Conservation (phyloP, 371 early-diverging fungal genomes). For the Thermomucor indicae-seudaticae region DNA sequence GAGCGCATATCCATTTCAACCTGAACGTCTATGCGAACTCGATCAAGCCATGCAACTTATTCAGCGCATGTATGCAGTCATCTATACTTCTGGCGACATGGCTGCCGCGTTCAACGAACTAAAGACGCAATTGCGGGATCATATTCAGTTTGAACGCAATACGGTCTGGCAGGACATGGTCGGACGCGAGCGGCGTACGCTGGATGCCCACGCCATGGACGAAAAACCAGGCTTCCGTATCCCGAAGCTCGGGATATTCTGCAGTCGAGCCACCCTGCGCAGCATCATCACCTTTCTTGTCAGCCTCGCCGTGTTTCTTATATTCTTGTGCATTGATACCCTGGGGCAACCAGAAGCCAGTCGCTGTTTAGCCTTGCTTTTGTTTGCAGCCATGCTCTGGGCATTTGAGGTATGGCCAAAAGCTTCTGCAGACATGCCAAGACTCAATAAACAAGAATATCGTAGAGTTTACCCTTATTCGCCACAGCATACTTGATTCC, state of each 20-base stretch:
- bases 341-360: slow-evolving; percentile 55
- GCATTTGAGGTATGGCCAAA: slow-evolving; percentile 61
- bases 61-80: slow-evolving; percentile 52
- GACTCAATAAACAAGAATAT: slow-evolving; percentile 11
- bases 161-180: slow-evolving; percentile 83
- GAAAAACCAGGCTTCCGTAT: slow-evolving; percentile 30
- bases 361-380: slow-evolving; percentile 56
- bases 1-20: slow-evolving; percentile 41
- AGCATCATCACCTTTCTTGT: slow-evolving; percentile 19
- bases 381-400: slow-evolving; percentile 65
- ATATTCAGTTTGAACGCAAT: slow-evolving; percentile 71
- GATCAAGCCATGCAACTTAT: slow-evolving; percentile 38
- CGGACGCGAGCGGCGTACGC: slow-evolving; percentile 56
- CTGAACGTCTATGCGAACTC: slow-evolving; percentile 32
- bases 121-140: slow-evolving; percentile 60
- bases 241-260: slow-evolving; percentile 12
- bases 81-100: slow-evolving; percentile 46
- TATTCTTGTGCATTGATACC: slow-evolving; percentile 44
- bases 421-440: slow-evolving; percentile 10
- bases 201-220: slow-evolving; percentile 32
- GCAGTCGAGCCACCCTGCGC: slow-evolving; percentile 12
- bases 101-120: slow-evolving; percentile 54
- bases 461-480: slow-evolving; percentile 59
- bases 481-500: slow-evolving; percentile 78
- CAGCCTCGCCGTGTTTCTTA: slow-evolving; percentile 50